These are phyloP conservation scores for Immersiporthe knoxdaviesiana DNA, from an alignment of 2,329 filamentous ascomycete species.

Conservation along the genomic window DNA sequence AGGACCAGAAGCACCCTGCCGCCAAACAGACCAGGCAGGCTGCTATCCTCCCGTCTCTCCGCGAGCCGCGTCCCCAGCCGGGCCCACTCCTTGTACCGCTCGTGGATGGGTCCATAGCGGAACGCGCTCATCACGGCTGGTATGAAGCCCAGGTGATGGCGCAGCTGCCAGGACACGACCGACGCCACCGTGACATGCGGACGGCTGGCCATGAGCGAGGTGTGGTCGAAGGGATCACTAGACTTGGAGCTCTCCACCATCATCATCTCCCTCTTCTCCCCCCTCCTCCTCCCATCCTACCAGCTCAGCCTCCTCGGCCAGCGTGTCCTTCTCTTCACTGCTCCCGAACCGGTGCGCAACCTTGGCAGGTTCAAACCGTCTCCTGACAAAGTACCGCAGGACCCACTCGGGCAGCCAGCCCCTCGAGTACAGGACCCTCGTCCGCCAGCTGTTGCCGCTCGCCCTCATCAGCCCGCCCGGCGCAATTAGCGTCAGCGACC, in stretches of 20 bases:
- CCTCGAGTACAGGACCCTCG: conserved; percentile 64
- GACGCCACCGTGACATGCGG: conserved; percentile 60
- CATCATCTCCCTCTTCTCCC: conserved; percentile 32
- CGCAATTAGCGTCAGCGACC: conserved; percentile 74
- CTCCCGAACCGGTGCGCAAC: conserved; percentile 42
- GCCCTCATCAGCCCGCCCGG: conserved; percentile 70
- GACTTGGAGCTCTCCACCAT: too few species aligned
- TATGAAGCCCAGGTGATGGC: conserved; percentile 68
- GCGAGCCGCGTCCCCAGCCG: conserved; percentile 55
- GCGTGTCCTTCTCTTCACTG: conserved; percentile 41
- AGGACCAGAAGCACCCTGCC: conserved; percentile 67
- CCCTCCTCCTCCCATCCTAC: conserved; percentile 30
- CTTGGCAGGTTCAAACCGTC: conserved; percentile 50
- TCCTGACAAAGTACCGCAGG: conserved; percentile 55
- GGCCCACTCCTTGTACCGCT: conserved; percentile 65
- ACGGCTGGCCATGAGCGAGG: conserved; percentile 55
- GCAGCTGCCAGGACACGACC: conserved; percentile 72
- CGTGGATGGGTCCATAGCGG: conserved; percentile 69
- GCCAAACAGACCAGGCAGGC: conserved; percentile 41
- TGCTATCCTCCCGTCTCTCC: conserved; percentile 38
- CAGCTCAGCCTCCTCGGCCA: conserved; percentile 19
- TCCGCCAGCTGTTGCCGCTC: conserved; percentile 45
- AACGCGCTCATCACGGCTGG: conserved; percentile 73
- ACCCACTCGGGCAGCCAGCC: conserved; percentile 63
- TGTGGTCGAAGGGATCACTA: conserved; percentile 47